Evolutionary conservation across 2,329 filamentous ascomycete genomes (phyloP), one percentile per base, ranked within the genome.

Genomic region (Fusarium sp.): DNA sequence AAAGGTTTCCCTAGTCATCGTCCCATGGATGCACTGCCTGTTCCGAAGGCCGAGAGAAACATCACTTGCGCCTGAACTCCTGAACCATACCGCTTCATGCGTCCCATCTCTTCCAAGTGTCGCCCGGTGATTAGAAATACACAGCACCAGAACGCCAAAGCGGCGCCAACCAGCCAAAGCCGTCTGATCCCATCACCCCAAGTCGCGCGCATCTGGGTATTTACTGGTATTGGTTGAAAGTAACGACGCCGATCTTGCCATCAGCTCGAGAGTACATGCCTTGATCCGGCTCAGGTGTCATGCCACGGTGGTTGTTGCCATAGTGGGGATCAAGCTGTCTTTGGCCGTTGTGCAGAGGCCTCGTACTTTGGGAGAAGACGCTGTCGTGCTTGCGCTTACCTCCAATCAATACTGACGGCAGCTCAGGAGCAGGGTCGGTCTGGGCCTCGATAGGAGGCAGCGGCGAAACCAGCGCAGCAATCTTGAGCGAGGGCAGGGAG

Each of bases 351-450:
- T 81, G 80, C 7, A 84, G 77, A 2, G 82, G 78, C 22, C 78
- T 74, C 4, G 69, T 70, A 64, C 71, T 81, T 54, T 83, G 80
- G 9, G 74, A 62, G 58, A 84, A 84, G 64, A 82, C 80, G 12
- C 68, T 69, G 52, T 83, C 81, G 56, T 82, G 82, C 68, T 84
- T 84, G 35, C 82, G 81, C 78, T 84, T 84, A 45, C 79, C 80
- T 2, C 82, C 82, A 0, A 78, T 78, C 6, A 70, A 71, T 27
- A 81, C 47, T 11, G 74, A 37, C 1, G 81, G 79, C 4, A 74
- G 72, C 22, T 79, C 72, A 8, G 76, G 79, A 8, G 71, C 58
- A 12, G 81, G 78, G 27, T 81, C 80, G 0, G 78, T 80, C 65
- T 83, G 80, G 8, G 81, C 80, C 69, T 81, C 82, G 25, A 84